Percentiles rank a stretch among this genome's conserved stretches.
Evolutionary conservation across 2,329 filamentous ascomycete species (phyloP).

Genomic region (Iodosphaeria phyllophila): DNA sequence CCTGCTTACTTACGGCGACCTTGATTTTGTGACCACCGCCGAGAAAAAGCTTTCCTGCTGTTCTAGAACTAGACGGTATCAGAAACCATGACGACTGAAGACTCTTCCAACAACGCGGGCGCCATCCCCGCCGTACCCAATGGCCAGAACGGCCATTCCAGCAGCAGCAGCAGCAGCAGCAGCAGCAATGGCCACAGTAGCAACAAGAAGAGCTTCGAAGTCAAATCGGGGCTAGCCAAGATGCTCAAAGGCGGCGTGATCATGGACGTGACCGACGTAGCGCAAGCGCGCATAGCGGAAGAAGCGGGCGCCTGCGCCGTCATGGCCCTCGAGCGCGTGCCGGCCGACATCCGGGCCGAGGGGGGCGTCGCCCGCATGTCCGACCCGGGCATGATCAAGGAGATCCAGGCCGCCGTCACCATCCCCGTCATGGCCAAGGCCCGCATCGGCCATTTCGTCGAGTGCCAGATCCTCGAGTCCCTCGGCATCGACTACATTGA

Average conservation of each 20-base stretch:
- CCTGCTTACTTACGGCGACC: too few relatives aligned
- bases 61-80: too few relatives aligned
- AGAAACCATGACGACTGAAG: too few relatives aligned
- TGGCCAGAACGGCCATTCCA: too few relatives aligned
- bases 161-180: conserved; percentile 5
- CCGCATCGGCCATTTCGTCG: conserved; percentile 91
- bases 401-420: conserved; percentile 86
- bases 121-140: too few relatives aligned
- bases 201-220: conserved; percentile 44
- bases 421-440: conserved; percentile 99
- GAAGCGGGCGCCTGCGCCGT: conserved; percentile 90
- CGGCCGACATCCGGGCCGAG: conserved; percentile 81
- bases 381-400: conserved; percentile 83
- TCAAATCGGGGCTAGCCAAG: conserved; percentile 89
- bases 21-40: too few relatives aligned
- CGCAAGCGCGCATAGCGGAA: conserved; percentile 91
- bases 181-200: conserved; percentile 5
- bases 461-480: conserved; percentile 94
- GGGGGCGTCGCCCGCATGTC: conserved; percentile 96
- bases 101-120: too few relatives aligned
- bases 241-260: conserved; percentile 97
- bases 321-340: conserved; percentile 96
- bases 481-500: conserved; percentile 96
- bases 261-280: conserved; percentile 93
- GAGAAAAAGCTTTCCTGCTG: too few relatives aligned